Evolutionary conservation across 2,329 filamentous ascomycete species (phyloP), one percentile per base, ranked within the genome.

Genomic region (Microdochium bolleyi): DNA sequence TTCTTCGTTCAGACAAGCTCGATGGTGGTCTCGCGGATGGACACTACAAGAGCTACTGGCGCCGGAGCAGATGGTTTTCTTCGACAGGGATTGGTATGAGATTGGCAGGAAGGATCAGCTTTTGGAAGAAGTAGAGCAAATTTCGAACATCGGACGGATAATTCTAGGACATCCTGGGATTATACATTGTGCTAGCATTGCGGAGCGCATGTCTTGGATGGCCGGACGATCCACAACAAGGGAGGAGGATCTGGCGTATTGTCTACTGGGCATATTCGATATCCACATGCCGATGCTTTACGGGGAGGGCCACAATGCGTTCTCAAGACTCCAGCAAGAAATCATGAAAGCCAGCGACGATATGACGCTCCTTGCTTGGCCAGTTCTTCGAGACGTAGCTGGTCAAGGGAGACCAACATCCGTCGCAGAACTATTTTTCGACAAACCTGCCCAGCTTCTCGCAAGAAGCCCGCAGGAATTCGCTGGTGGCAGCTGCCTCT

Each of bases 1-100:
- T n/a, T n/a, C n/a, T n/a, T 34, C 30, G 9, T 34, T 16, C 30
- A 34, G 30, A 9, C 9, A 46, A 11, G n/a, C n/a, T 25, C 54
- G 54, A 32, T 57, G 54, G 54, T 55, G 53, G 14, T 37, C 22
- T 11, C 49, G 55, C 34, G 54, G 55, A 5, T 59, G 55, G 56
- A 57, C 56, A 7, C 53, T 61, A 19, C 54, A 60, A 46, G 55
- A 60, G 32, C 44, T 60, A 2, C 52, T 60, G 5, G 58, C 60
- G 1, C 56, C 57, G 4, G 46, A 21, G 8, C 3, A 48, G 14
- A 37, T 60, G 32, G 30, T 54, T 2, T 59, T 60, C 53, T 60
- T 54, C 22, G 52, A 55, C 37, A 21, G 22, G 16, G 14, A 48
- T 13, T 61, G 60, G 60, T 11, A 19, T 9, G 44, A 38, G n/a